A percentile compares a stretch with the other conserved stretches of the same genome.
Conservation (phyloP, 345 rosid genomes). For the Citrus australasica region DNA sequence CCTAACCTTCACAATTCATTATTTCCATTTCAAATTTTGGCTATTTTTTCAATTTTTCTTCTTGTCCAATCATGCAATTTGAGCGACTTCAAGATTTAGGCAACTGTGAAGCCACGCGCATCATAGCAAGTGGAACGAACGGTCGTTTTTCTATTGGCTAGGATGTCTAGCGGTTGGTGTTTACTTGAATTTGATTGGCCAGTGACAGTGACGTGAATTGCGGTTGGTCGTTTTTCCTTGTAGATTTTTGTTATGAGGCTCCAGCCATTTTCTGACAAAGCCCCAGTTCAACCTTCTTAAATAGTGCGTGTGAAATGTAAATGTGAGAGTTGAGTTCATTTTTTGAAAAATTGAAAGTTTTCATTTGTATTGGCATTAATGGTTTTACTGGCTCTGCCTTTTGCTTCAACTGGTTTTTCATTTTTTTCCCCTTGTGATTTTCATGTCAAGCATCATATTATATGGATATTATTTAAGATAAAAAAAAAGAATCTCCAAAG, state of each 20-base stretch:
- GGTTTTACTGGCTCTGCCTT: background rate
- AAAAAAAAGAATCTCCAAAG: too few relatives aligned
- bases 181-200: background rate
- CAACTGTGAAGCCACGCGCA: background rate
- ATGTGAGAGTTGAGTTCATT: background rate
- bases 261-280: constrained; percentile 6
- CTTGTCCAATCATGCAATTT: background rate
- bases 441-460: too few relatives aligned
- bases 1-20: constrained; percentile 13
- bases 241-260: background rate
- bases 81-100: background rate
- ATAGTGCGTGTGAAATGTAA: background rate
- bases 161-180: too few relatives aligned
- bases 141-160: background rate
- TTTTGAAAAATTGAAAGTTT: constrained; percentile 4
- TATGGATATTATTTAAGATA: too few relatives aligned
- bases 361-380: background rate
- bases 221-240: too few relatives aligned
- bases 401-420: too few relatives aligned
- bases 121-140: background rate
- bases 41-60: too few relatives aligned
- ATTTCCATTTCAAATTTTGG: background rate
- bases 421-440: background rate
- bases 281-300: background rate
- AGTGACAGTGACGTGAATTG: background rate